phyloP scores from a whole-genome alignment of 2,329 filamentous ascomycete species.

The Hymenoscyphus infarciens region DNA sequence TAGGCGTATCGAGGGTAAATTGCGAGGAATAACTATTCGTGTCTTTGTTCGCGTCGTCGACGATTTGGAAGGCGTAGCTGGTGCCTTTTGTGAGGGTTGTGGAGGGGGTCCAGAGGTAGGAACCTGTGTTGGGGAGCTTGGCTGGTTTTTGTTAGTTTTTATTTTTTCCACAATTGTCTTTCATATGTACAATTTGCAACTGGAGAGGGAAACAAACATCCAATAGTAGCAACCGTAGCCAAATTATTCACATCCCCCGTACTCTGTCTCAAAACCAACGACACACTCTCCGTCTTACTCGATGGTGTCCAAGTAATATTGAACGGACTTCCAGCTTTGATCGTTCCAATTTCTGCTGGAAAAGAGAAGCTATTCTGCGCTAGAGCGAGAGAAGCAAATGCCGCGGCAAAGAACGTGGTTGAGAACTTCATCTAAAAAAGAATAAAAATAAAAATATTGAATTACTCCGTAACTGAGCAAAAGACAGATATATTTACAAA shows the following conservation, averaged over 20 bases:
- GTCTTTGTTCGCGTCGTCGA: constrained; percentile 25
- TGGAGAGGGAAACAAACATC: constrained; percentile 18
- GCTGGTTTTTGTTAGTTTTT: constrained; percentile 13
- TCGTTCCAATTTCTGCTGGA: constrained; percentile 15
- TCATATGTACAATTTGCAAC: background rate
- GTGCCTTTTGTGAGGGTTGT: constrained; percentile 18
- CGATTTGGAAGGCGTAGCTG: constrained; percentile 29
- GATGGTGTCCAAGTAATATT: constrained; percentile 30
- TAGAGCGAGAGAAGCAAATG: constrained; percentile 17
- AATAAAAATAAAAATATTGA: background rate
- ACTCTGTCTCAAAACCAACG: constrained; percentile 21
- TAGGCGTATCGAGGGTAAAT: constrained; percentile 28
- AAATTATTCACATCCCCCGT: constrained; percentile 13
- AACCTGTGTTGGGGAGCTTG: constrained; percentile 23
- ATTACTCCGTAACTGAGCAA: too few relatives aligned
- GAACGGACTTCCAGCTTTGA: constrained; percentile 27
- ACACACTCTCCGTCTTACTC: constrained; percentile 21
- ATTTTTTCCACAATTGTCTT: background rate
- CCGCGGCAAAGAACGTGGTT: constrained; percentile 2
- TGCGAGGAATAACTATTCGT: constrained; percentile 29
- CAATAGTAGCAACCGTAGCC: constrained; percentile 25
- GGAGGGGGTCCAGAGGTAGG: constrained; percentile 27
- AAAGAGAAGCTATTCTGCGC: constrained; percentile 28
- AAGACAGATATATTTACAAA: too few relatives aligned
- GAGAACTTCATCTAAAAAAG: constrained; percentile 25